Percentiles rank a stretch among this genome's conserved stretches.
Evolutionary conservation across 83 land plant genomes (phyloP).

Genomic region (Diphasiastrum complanatum): DNA sequence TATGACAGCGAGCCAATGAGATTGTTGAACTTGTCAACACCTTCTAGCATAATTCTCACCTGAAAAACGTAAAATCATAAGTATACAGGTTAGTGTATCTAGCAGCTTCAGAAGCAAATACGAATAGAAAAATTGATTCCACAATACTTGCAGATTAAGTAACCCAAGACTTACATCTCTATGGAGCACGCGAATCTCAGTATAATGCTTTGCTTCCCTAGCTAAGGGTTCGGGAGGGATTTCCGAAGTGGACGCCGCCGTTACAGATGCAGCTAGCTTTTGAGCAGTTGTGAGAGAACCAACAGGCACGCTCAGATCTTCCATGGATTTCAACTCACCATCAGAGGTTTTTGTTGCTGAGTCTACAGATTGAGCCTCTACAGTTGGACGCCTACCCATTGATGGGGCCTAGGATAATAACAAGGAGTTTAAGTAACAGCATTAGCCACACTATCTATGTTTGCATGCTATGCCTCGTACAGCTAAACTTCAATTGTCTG

Average conservation of each 20-base stretch:
- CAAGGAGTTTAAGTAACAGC: too few species aligned
- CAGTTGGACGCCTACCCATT: slow-evolving; percentile 70
- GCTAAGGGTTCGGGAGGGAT: slow-evolving; percentile 73
- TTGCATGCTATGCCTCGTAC: too few species aligned
- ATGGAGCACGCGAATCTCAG: slow-evolving; percentile 71
- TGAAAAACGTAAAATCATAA: slow-evolving; percentile 20
- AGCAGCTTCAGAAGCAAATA: not conserved
- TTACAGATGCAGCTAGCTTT: slow-evolving; percentile 54
- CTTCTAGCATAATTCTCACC: slow-evolving; percentile 90
- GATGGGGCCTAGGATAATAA: slow-evolving; percentile 58
- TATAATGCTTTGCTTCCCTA: slow-evolving; percentile 84
- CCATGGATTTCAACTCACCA: slow-evolving; percentile 48
- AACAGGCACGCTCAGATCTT: slow-evolving; percentile 28
- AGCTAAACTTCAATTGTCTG: too few species aligned
- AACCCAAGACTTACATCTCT: slow-evolving; percentile 63
- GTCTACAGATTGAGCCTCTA: slow-evolving; percentile 22
- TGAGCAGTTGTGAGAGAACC: slow-evolving; percentile 75
- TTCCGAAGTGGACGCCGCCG: slow-evolving; percentile 36
- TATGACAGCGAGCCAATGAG: slow-evolving; percentile 83
- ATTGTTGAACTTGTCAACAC: slow-evolving; percentile 82
- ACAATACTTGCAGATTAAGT: not conserved
- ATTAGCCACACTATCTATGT: too few species aligned
- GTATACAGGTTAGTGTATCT: not conserved
- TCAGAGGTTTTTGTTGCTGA: slow-evolving; percentile 17
- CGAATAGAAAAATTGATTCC: not conserved